Base-by-base conservation (phyloP, 495 filamentous ascomycete genomes). In the Aspergillus funiculosus region DNA sequence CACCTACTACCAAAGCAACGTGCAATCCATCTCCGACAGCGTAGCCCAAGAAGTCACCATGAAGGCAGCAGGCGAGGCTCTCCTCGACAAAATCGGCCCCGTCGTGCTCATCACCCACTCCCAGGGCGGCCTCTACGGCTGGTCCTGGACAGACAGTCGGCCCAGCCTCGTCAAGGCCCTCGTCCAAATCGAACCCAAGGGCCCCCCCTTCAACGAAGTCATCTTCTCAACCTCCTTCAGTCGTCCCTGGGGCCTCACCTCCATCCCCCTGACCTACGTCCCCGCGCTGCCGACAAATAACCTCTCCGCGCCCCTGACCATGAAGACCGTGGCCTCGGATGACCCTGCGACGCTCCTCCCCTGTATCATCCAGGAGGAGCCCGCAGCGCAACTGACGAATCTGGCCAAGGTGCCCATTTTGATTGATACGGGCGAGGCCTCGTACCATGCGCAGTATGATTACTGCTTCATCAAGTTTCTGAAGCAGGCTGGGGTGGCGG, bases 371-470 rank as follows among this genome's bases (percentile, higher is more conserved):
- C 77, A 81, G 57, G 68, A 63, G 2, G 60, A 71, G 15, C 56
- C 75, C 6, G 68, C 75, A 8, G 63, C 70, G 17, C 58, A 73
- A 57, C 59, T 83, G 18, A 48, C 63, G 4, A 76, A 80, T 46
- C 55, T 81, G 2, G 44, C 48, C 28, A 59, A 64, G 6, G 56
- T 78, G 1, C 72, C 69, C 0, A 66, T 75, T 2, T 35, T 75
- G 19, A 30, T 81, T 2, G 46, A 78, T 10, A 79, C 78, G 2
- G 63, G 60, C 15, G 69, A 74, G 50, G 71, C 79, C 18, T 78
- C 74, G 44, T 76, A 69, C 50, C 80, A 83, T 52, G 60, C 65
- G 11, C 55, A 64, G 40, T 82, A 77, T 58, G 79, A 85, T 52
- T 77, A 72, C 57, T 79, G 68, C 51, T 76, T 71, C 0, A 71